Evolutionary conservation across 1,284 basidiomycete species (phyloP).

Genomic region (Apiotrichum gracile): DNA sequence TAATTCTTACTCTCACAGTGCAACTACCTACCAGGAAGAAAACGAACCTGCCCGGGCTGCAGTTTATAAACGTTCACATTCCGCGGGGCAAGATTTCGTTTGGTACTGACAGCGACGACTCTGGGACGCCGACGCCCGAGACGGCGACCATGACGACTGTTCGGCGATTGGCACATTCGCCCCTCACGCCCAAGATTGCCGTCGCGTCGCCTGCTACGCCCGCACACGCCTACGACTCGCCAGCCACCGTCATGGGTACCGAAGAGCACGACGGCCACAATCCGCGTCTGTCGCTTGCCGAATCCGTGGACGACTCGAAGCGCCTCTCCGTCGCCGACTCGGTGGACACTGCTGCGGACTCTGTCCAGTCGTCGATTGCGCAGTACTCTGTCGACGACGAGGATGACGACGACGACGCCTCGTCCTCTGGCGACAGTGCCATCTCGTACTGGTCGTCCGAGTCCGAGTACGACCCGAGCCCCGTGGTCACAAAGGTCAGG

Average conservation of each 20-base stretch:
- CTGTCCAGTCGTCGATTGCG: neutral
- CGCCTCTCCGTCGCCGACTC: neutral
- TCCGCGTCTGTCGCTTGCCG: neutral
- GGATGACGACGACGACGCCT: conserved; percentile 27
- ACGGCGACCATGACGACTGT: neutral
- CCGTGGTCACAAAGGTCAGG: neutral
- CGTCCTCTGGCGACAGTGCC: conserved; percentile 30
- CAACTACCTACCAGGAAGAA: neutral
- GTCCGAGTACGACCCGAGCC: conserved; percentile 26
- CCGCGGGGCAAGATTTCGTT: neutral
- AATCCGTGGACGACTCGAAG: neutral
- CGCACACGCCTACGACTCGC: neutral
- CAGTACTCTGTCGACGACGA: conserved; percentile 17
- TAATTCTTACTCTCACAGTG: conserved; percentile 1
- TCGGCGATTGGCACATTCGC: neutral
- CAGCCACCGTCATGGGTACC: neutral
- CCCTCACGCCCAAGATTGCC: neutral
- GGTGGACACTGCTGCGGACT: neutral
- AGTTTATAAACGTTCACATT: neutral
- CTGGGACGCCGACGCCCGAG: neutral
- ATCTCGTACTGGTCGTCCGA: conserved; percentile 42
- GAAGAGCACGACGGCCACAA: neutral
- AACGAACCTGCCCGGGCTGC: neutral
- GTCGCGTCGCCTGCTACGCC: neutral
- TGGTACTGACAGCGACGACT: neutral